phyloP scores from a whole-genome alignment of 345 rosid genomes.

The Pelargonium nanum region DNA sequence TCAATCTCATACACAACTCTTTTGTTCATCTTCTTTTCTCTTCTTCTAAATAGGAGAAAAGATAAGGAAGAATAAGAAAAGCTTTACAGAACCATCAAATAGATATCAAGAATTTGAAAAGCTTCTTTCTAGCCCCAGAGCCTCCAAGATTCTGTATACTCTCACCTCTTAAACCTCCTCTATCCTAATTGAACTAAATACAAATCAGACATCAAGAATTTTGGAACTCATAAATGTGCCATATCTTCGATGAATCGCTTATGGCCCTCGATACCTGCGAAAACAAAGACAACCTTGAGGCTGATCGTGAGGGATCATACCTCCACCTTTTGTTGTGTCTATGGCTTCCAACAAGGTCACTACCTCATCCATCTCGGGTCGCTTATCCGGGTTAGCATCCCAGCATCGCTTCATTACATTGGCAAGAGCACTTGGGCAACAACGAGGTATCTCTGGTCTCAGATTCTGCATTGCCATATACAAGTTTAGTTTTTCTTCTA shows the following conservation, averaged over 20 bases:
- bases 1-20: conserved; percentile 7
- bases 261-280: conserved; percentile 66
- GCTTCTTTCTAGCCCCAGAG: conserved; percentile 13
- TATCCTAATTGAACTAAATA: conserved; percentile 15
- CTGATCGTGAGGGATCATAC: conserved; percentile 87
- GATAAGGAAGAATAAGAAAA: neutral
- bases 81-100: conserved; percentile 18
- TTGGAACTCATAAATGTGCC: conserved; percentile 4
- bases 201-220: conserved; percentile 13
- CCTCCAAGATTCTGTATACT: conserved; percentile 12
- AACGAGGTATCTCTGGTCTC: conserved; percentile 96
- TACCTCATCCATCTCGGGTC: conserved; percentile 94
- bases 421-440: conserved; percentile 81
- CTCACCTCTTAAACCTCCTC: conserved; percentile 12
- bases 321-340: conserved; percentile 92
- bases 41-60: neutral
- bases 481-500: conserved; percentile 1
- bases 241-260: conserved; percentile 12
- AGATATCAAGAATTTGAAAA: conserved; percentile 3
- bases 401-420: conserved; percentile 95
- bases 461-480: conserved; percentile 41
- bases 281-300: conserved; percentile 79
- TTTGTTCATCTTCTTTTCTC: neutral
- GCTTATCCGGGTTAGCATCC: conserved; percentile 90
- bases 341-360: conserved; percentile 77